Evolutionary conservation across 306 rosid genomes (phyloP), one percentile per base, ranked within the genome.

Genomic region (Cucurbita maxima): DNA sequence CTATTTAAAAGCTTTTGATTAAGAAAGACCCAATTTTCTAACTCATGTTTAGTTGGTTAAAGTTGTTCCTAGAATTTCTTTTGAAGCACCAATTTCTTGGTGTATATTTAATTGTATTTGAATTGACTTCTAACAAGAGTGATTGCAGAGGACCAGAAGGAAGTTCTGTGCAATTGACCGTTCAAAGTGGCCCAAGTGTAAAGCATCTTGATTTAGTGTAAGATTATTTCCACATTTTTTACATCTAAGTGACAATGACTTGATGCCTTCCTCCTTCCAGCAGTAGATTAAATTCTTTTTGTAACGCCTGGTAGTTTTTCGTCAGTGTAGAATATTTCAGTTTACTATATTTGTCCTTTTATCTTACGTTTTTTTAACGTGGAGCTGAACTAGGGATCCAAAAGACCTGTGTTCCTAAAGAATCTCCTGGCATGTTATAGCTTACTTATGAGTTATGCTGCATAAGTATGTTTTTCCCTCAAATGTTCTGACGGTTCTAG

Each of bases 101-200:
- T 14, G 58, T 25, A 22, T 48, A 13, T 69, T 14, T 6, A 30
- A 48, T 69, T 69, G 18, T 25, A 15, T 44, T 67, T 67, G 25
- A 48, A 6, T 13, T 48, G 6, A 4, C 74, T 37, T 47, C 22
- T 47, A 15, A 25, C 74, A 69, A 47, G 44, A 69, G 40, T 25
- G 57, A 76, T 79, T 64, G 81, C 87, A 94, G 99, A 88, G 99
- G 99, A 71, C 76, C 96, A 48, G 95, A 91, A 77, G 96, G 99
- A 81, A 94, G 92, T 84, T 72, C 86, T 11, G 95, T 94, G 81
- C 83, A 87, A 73, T 82, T 94, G 83, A 88, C 96, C 16, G 79
- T 94, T 84, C 85, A 74, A 34, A 90, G 92, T 83, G 97, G 99
- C 67, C 74, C 79, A 37, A 94, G 88, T 51, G 77, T 83, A 75